Evolutionary conservation across 2,329 filamentous ascomycete species (phyloP), one percentile per base, ranked within the genome.

Genomic region (Talaromyces sp.): DNA sequence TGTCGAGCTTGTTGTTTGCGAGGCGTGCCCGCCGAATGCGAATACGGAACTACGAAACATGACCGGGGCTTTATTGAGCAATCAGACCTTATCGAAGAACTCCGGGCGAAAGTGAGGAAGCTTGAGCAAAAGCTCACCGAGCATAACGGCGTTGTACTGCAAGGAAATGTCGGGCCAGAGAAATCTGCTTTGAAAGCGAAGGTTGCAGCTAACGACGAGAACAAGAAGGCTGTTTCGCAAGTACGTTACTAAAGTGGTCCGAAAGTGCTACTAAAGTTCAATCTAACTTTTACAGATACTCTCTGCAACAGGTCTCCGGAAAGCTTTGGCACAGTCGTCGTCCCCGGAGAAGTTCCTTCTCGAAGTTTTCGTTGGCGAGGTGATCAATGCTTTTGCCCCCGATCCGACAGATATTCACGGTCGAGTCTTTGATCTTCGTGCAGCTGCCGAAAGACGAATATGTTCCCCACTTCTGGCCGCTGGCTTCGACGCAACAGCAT

Each of bases 21-120:
- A 37, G 73, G 73, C 11, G 70, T 70, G 1, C 73, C 73, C 14
- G 72, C 70, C 13, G 72, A 74, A 60, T 75, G 73, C 54, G 72
- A 74, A 70, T 75, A 74, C 65, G 71, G 70, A 45, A 71, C 68
- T 31, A 74, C 67, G 66, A 74, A 72, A 58, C 68, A 72, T 41
- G 73, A 74, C 62, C 73, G 70, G n/a, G 69, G 72, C 45, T 74
- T 69, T 27, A 74, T 74, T 19, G 68, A 70, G 37, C 73, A 74
- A 66, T 71, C 73, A 3, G 65, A 68, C 9, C 65, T 71, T 13
- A 73, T 74, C 24, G 73, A 74, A 22, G 68, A 69, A 35, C 68
- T 74, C n/a, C 62, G 69, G 58, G 63, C 68, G 11, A 67, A 68
- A 31, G 70, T 70, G 24, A 69, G 70, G 35, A 66, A 57, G 8